Evolutionary conservation across 768 basidiomycete species (phyloP).

Genomic region (Candolleomyces eurysporus): DNA sequence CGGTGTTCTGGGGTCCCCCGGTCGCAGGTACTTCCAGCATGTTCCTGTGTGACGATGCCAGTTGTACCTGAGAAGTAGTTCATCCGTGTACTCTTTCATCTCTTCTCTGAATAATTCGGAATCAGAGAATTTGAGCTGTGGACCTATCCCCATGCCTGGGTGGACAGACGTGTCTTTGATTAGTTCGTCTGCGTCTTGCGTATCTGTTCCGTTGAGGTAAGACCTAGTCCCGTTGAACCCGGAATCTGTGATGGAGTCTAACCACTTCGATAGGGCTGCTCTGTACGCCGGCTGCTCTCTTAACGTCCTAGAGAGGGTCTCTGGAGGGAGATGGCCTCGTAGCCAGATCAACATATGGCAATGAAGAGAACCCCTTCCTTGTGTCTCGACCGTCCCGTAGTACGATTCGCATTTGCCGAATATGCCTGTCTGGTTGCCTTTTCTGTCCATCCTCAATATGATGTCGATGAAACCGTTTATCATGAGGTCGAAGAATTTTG

Average conservation of each 20-base stretch:
- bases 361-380: not conserved
- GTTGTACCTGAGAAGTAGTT: not conserved
- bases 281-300: not conserved
- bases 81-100: not conserved
- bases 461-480: not conserved
- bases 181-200: not conserved
- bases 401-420: not conserved
- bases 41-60: not conserved
- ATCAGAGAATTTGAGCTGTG: not conserved
- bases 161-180: not conserved
- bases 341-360: constrained; percentile 4
- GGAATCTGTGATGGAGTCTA: not conserved
- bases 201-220: not conserved
- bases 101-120: too few species aligned
- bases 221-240: not conserved
- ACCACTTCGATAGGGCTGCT: not conserved
- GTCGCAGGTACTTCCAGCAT: not conserved
- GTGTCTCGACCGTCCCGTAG: constrained; percentile 1
- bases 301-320: not conserved
- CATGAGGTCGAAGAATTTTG: not conserved
- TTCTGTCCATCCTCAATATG: not conserved
- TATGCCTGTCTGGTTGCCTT: not conserved
- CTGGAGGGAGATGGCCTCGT: not conserved
- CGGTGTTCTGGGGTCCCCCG: not conserved
- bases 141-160: not conserved